Base-by-base conservation (phyloP, 176 grass and related monocot species). In the Musa schizocarpa region DNA sequence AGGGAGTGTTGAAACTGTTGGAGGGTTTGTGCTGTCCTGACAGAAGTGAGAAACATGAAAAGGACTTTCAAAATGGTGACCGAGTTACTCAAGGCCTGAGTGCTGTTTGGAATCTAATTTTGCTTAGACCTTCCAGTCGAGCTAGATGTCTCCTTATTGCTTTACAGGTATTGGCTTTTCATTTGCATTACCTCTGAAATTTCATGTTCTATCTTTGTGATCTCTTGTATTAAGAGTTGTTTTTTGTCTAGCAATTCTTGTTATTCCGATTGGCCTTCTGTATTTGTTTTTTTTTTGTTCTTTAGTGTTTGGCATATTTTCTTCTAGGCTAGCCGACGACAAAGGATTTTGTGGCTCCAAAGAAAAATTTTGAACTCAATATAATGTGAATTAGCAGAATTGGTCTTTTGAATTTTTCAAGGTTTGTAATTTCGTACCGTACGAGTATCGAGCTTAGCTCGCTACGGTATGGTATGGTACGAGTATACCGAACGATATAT, bases 21-120 rank as follows among this genome's bases (percentile, higher is more conserved):
- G 87, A 97, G 85, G 82, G 84, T 68, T 88, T 97, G 76, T 97
- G 93, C 48, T 97, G 70, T 83, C 90, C 90, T 86, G 80, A 82
- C 67, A 82, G 81, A 85, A 84, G 78, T 78, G 93, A 90, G 77
- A 96, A 88, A 76, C 85, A 88, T 75, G 93, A 92, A 48, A 96
- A 88, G 61, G 89, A 92, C 74, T 69, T 83, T 29, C 85, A 82
- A 68, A 84, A 80, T 80, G 88, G 90, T 54, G 93, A 97, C 63
- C 89, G 93, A 69, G 85, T 97, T 87, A 93, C 85, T 54, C 93
- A 97, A 88, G 93, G 93, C 82, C 87, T 97, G 71, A 97, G 93
- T 85, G 82, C 86, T 79, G 86, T 97, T 50, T 97, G 93, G 93
- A 92, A 86, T 79, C 83, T 97, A 72, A 97, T 97, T 74, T 82